Conservation (phyloP, 371 early-diverging fungal genomes). For the Rhizopus stolonifer region DNA sequence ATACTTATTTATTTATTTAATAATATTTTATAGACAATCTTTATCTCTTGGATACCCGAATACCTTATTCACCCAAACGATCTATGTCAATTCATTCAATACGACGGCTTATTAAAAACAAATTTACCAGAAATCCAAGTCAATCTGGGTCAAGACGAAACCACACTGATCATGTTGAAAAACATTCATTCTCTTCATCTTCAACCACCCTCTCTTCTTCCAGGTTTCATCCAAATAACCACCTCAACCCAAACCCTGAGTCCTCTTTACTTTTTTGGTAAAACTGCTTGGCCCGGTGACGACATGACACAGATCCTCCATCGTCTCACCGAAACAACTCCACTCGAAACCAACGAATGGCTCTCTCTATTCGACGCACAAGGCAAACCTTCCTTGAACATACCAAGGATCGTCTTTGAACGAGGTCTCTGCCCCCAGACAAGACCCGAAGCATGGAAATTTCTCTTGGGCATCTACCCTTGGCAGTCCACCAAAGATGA, state of each 20-base stretch:
- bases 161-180: conserved; percentile 18
- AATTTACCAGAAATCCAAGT: conserved; percentile 30
- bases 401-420: conserved; percentile 53
- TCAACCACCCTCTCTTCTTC: conserved; percentile 25
- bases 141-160: conserved; percentile 11
- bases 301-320: no score
- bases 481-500: conserved; percentile 82
- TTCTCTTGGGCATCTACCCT: conserved; percentile 79
- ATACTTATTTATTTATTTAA: not conserved
- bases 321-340: no score
- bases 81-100: conserved; percentile 18
- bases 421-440: conserved; percentile 73
- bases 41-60: conserved; percentile 44
- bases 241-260: conserved; percentile 35
- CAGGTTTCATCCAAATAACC: conserved; percentile 36
- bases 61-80: conserved; percentile 37
- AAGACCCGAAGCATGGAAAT: conserved; percentile 92
- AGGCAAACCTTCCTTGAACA: conserved; percentile 59
- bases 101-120: conserved; percentile 37
- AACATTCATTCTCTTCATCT: conserved; percentile 35
- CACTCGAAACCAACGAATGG: conserved; percentile 88
- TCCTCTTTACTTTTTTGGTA: conserved; percentile 53
- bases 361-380: conserved; percentile 65
- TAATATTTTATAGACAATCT: conserved; percentile 19
- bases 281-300: no score